Evolutionary conservation across 2,329 filamentous ascomycete genomes (phyloP), one percentile per base, ranked within the genome.

Genomic region (Calycina marina): DNA sequence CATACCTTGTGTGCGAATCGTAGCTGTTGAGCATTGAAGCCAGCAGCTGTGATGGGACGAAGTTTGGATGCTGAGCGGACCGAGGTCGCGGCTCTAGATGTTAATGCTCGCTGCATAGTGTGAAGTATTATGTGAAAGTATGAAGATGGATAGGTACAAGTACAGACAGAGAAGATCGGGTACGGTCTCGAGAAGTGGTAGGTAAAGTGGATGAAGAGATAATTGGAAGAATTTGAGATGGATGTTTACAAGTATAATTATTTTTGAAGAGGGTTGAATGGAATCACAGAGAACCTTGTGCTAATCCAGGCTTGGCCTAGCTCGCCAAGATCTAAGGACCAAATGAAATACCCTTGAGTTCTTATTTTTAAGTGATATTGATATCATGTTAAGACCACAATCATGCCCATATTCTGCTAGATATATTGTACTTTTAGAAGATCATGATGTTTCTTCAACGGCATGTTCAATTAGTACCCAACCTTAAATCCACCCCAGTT

Each of bases 1-100:
- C 65, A 30, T 69, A 93, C 85, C 83, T 96, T 96, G 73, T 96
- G 88, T 47, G 88, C 84, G 59, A 93, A 98, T 57, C 90, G 75
- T 60, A 93, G 74, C 67, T 96, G 88, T 61, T 93, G 84, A 49
- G 83, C 67, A 57, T 63, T 71, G 51, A 83, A 59, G 50, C 72
- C 69, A 52, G 70, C 60, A 52, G 39, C 65, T 62, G 42, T 36
- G 18, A 45, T 28, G 40, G 75, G 65, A 51, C 76, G 73, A 58
- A 77, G 67, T 56, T 70, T 72, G 47, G 76, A 78, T 40, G 63
- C 71, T 44, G 75, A 78, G 51, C 88, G 74, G 67, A 77, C 74
- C 48, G 84, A 81, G 56, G 83, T 76, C 66, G 84, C 70, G 56
- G 83, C 76, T 66, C 84, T 70, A 50, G 82, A 83, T 57, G 81